phyloP scores from a whole-genome alignment of 352 stramenopile species.

The Globisporangium acanthophoron region DNA sequence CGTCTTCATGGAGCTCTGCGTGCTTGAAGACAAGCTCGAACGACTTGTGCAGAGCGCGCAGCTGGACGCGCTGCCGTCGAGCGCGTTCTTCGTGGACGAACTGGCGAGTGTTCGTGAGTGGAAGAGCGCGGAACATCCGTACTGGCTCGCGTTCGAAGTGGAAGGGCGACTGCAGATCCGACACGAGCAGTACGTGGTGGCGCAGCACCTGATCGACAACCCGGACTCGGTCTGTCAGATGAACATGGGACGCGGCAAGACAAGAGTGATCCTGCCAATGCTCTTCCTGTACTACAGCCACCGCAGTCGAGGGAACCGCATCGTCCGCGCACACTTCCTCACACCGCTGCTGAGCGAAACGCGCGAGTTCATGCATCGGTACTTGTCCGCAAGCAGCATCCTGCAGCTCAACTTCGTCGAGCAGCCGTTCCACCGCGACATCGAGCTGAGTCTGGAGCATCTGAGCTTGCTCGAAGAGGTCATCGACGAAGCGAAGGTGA shows the following conservation, averaged over 20 bases:
- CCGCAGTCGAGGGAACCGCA: slow-evolving; percentile 3
- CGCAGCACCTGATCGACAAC: slow-evolving; percentile 63
- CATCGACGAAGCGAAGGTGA: slow-evolving; percentile 27
- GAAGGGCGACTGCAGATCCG: slow-evolving; percentile 78
- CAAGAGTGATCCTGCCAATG: slow-evolving; percentile 86
- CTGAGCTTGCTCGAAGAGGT: slow-evolving; percentile 29
- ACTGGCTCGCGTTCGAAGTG: slow-evolving; percentile 87
- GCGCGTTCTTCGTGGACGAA: slow-evolving; percentile 42
- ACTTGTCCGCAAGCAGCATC: slow-evolving; percentile 39
- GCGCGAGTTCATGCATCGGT: slow-evolving; percentile 53
- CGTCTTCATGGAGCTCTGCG: slow-evolving; percentile 57
- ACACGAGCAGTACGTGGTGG: slow-evolving; percentile 73
- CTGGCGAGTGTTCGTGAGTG: slow-evolving; percentile 39
- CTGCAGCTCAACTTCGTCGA: slow-evolving; percentile 37
- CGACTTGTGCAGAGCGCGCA: slow-evolving; percentile 22
- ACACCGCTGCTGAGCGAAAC: slow-evolving; percentile 56
- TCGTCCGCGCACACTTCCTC: slow-evolving; percentile 64
- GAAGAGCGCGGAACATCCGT: slow-evolving; percentile 46
- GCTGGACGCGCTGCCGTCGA: slow-evolving; percentile 1
- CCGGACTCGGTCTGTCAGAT: slow-evolving; percentile 71
- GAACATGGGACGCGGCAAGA: slow-evolving; percentile 89
- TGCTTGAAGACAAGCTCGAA: slow-evolving; percentile 69
- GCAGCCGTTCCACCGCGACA: slow-evolving; percentile 65
- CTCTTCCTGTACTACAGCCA: slow-evolving; percentile 67
- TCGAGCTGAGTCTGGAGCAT: slow-evolving; percentile 22